phyloP scores from a whole-genome alignment of 2,329 filamentous ascomycete genomes.

The Diatrype stigma region DNA sequence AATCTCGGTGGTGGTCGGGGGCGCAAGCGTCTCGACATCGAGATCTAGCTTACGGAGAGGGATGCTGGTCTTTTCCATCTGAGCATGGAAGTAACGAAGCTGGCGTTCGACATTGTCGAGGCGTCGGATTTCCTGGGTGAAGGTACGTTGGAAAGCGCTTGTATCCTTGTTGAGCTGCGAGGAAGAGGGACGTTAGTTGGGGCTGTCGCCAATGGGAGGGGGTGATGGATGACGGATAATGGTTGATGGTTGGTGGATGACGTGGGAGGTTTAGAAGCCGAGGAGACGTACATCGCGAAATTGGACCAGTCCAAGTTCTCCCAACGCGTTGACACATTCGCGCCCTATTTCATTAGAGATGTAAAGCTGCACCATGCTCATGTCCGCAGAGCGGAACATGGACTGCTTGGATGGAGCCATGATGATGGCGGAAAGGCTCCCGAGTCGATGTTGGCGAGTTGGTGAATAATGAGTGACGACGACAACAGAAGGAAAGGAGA shows the following conservation, averaged over 20 bases:
- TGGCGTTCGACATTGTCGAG: slow-evolving; percentile 98
- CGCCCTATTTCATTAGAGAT: slow-evolving; percentile 98
- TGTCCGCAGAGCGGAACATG: slow-evolving; percentile 99
- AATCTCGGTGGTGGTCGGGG: slow-evolving; percentile 89
- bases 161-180: slow-evolving; percentile 83
- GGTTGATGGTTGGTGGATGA: slow-evolving; percentile 4
- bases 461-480: slow-evolving; percentile 11
- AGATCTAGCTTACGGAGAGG: slow-evolving; percentile 86
- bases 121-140: slow-evolving; percentile 94
- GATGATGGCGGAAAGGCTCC: slow-evolving; percentile 25
- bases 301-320: slow-evolving; percentile 93
- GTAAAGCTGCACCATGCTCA: slow-evolving; percentile 99
- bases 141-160: slow-evolving; percentile 93
- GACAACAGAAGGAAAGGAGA: slow-evolving; percentile 9
- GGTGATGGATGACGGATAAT: not conserved
- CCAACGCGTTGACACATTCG: slow-evolving; percentile 93
- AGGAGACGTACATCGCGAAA: slow-evolving; percentile 82
- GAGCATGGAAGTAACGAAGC: slow-evolving; percentile 91
- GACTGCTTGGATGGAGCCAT: slow-evolving; percentile 76
- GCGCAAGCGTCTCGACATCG: slow-evolving; percentile 79
- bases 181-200: slow-evolving; percentile 7
- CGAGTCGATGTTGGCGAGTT: slow-evolving; percentile 10
- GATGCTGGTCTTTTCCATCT: slow-evolving; percentile 93
- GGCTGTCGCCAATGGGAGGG: not conserved
- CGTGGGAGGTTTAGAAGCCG: slow-evolving; percentile 13